A percentile compares a stretch with the other conserved stretches of the same genome.
Evolutionary conservation across 306 rosid genomes (phyloP).

Genomic region (Corylus avellana): DNA sequence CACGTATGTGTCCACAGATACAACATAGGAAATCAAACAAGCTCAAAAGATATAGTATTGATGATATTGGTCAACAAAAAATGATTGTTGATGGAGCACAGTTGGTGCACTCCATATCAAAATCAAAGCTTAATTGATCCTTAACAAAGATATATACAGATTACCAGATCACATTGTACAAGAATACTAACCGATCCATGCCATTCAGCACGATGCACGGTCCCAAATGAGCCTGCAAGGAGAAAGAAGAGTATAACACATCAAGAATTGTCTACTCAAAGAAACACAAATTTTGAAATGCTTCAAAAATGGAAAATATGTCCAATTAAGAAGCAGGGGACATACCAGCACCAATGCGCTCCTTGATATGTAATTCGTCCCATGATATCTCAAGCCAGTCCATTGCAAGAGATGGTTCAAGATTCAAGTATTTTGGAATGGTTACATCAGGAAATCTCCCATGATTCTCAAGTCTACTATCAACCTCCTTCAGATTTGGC

Average conservation of each 20-base stretch:
- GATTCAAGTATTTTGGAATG: conserved; percentile 65
- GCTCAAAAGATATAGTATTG: not conserved
- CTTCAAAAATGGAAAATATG: not conserved
- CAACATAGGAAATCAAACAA: not conserved
- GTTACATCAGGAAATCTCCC: conserved; percentile 41
- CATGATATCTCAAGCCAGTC: conserved; percentile 99
- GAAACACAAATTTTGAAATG: conserved; percentile 8
- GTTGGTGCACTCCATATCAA: not conserved
- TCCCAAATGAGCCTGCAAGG: conserved; percentile 88
- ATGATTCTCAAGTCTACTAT: conserved; percentile 40
- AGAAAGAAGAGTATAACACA: conserved; percentile 16
- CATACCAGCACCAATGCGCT: conserved; percentile 95
- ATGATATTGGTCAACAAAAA: not conserved
- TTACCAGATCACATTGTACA: not conserved
- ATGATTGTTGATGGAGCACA: not conserved
- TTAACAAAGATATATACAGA: not conserved
- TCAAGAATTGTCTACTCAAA: conserved; percentile 8
- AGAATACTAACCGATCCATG: conserved; percentile 81
- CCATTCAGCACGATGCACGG: conserved; percentile 99
- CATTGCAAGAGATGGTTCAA: conserved; percentile 98
- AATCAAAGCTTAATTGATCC: not conserved
- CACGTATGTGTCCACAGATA: conserved; percentile 8
- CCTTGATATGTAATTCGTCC: conserved; percentile 85
- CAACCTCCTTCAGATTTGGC: conserved; percentile 44
- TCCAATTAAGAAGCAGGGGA: conserved; percentile 21